Evolutionary conservation across 345 rosid species (phyloP).

Genomic region (Stellera chamaejasme): DNA sequence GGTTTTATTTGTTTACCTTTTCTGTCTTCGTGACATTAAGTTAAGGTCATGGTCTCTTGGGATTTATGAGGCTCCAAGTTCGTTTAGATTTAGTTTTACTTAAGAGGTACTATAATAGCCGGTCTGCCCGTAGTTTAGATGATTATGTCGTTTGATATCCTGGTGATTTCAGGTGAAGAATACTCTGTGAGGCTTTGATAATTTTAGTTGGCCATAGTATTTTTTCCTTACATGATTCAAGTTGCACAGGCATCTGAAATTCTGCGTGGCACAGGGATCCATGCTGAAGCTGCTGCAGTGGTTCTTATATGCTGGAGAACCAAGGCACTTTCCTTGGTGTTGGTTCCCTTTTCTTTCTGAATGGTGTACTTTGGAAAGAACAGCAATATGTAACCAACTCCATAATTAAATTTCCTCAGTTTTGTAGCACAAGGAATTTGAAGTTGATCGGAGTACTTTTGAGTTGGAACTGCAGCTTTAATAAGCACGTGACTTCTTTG

Average conservation of each 20-base stretch:
- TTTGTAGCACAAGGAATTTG: constrained; percentile 32
- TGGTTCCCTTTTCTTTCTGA: constrained; percentile 21
- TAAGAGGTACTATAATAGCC: not conserved
- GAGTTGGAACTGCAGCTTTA: constrained; percentile 14
- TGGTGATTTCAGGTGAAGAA: constrained; percentile 2
- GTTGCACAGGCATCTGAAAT: constrained; percentile 26
- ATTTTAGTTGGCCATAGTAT: constrained; percentile 2
- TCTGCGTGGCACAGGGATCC: constrained; percentile 21
- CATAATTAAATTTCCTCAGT: constrained; percentile 14
- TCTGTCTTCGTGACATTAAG: not conserved
- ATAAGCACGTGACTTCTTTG: not conserved
- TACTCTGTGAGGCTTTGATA: not conserved
- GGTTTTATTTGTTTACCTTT: not conserved
- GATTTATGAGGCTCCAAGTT: constrained; percentile 18
- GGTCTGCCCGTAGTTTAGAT: too few species aligned
- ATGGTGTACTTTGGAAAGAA: constrained; percentile 30
- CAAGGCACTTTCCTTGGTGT: constrained; percentile 21
- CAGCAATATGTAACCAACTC: constrained; percentile 22
- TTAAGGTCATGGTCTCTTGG: constrained; percentile 9
- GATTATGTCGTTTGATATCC: not conserved
- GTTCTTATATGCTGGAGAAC: constrained; percentile 21
- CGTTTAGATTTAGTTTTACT: constrained; percentile 13
- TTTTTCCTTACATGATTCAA: constrained; percentile 9
- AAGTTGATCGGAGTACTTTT: constrained; percentile 16
- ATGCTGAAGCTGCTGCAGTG: constrained; percentile 25